phyloP scores from a whole-genome alignment of 2,329 filamentous ascomycete species.

The Aphanocladium album region DNA sequence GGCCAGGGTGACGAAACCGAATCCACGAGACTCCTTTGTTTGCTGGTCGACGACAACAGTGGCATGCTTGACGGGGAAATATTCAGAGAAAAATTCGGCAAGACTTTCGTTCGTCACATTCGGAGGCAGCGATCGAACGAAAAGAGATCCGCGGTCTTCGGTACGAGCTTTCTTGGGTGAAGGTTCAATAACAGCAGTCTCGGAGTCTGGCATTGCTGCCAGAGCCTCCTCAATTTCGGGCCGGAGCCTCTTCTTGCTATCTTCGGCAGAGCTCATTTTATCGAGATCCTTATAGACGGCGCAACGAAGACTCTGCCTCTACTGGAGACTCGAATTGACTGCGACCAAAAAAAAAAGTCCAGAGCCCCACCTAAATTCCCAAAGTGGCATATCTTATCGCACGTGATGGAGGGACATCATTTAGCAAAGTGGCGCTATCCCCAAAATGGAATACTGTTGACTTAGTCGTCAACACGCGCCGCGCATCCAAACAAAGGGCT shows the following conservation, averaged over 20 bases:
- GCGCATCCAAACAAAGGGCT: slow-evolving; percentile 15
- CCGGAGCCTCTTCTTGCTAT: slow-evolving; percentile 32
- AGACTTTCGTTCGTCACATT: slow-evolving; percentile 75
- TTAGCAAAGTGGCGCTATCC: slow-evolving; percentile 20
- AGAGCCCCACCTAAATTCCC: neutral
- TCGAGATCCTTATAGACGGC: neutral
- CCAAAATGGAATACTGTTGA: slow-evolving; percentile 30
- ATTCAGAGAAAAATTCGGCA: slow-evolving; percentile 86
- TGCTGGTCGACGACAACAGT: slow-evolving; percentile 82
- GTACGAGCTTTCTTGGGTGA: slow-evolving; percentile 52
- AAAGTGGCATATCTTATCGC: slow-evolving; percentile 25
- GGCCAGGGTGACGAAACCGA: slow-evolving; percentile 94
- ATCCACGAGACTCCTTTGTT: slow-evolving; percentile 85
- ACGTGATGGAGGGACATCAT: slow-evolving; percentile 26
- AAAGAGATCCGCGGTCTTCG: slow-evolving; percentile 68
- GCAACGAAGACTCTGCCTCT: neutral
- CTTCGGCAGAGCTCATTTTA: slow-evolving; percentile 25
- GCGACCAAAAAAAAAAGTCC: slow-evolving; percentile 21
- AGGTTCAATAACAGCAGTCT: slow-evolving; percentile 24
- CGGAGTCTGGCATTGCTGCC: slow-evolving; percentile 27
- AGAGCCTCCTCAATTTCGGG: slow-evolving; percentile 28
- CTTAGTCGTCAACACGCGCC: slow-evolving; percentile 15
- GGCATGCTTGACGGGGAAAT: slow-evolving; percentile 92
- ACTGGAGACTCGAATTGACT: neutral
- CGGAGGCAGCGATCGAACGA: slow-evolving; percentile 80